These are phyloP conservation scores for Baeospora myosura DNA, from an alignment of 1,284 basidiomycete genomes.

Conservation along the genomic window DNA sequence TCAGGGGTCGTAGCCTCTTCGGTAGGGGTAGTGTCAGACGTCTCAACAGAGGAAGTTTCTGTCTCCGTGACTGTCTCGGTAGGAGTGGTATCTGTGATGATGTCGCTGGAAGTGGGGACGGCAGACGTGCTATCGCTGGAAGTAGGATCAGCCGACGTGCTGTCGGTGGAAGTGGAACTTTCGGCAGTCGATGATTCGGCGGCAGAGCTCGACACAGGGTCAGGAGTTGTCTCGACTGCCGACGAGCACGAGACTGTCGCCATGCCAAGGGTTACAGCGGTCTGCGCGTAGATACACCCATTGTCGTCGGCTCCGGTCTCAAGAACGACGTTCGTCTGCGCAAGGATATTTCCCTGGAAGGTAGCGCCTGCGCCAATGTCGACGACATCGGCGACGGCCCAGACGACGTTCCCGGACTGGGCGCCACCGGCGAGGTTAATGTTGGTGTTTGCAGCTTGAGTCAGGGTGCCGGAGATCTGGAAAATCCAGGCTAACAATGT, in stretches of 20 bases:
- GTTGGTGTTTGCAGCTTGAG: slow-evolving; percentile 8
- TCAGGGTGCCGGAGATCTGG: slow-evolving; percentile 15
- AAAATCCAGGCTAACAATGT: slow-evolving; percentile 17
- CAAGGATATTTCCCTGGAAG: slow-evolving; percentile 17
- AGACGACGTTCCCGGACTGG: slow-evolving; percentile 16
- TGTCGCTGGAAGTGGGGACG: too few species aligned
- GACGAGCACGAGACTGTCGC: not conserved
- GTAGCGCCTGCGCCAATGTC: slow-evolving; percentile 9
- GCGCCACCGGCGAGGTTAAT: slow-evolving; percentile 17
- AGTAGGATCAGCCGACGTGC: too few species aligned
- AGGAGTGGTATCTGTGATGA: too few species aligned
- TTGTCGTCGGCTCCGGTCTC: slow-evolving; percentile 13
- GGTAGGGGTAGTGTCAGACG: too few species aligned
- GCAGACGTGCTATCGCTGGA: too few species aligned
- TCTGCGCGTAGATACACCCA: slow-evolving; percentile 18
- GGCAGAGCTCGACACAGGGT: too few species aligned
- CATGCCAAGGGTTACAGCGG: slow-evolving; percentile 3
- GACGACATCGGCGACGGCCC: slow-evolving; percentile 15
- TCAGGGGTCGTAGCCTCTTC: too few species aligned
- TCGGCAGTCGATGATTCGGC: too few species aligned
- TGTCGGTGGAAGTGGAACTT: too few species aligned
- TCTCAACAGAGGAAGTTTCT: too few species aligned
- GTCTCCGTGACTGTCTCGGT: too few species aligned
- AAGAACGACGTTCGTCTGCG: slow-evolving; percentile 12
- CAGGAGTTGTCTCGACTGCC: not conserved